Percentiles rank a stretch among this genome's conserved stretches.
phyloP scores from a whole-genome alignment of 352 stramenopile genomes.

The Pythium apleroticum region DNA sequence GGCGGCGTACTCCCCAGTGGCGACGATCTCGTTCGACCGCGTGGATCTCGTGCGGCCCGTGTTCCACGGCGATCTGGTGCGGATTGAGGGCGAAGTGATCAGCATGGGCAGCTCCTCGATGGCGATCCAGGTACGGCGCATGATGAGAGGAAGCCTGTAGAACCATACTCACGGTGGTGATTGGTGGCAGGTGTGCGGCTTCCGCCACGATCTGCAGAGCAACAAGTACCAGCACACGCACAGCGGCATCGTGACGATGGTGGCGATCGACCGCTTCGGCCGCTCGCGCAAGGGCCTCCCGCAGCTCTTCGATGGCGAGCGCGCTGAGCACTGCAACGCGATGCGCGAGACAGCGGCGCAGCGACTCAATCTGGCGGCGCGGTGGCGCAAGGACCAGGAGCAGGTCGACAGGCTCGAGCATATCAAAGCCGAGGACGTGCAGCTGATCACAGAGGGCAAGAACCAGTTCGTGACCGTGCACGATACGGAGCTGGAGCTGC shows the following conservation, averaged over 20 bases:
- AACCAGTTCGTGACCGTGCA: constrained; percentile 31
- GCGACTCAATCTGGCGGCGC: constrained; percentile 25
- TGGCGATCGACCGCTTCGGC: constrained; percentile 35
- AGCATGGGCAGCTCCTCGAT: constrained; percentile 37
- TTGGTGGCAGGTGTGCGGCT: constrained; percentile 24
- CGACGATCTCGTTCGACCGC: constrained; percentile 39
- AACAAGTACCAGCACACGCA: constrained; percentile 36
- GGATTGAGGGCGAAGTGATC: constrained; percentile 35
- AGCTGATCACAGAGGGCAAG: constrained; percentile 21
- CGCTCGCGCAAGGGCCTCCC: constrained; percentile 31
- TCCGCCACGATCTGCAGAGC: constrained; percentile 30
- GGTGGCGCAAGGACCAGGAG: constrained; percentile 34
- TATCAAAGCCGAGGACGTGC: constrained; percentile 24
- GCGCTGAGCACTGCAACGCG: constrained; percentile 11
- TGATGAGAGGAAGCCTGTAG: neutral
- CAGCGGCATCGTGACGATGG: constrained; percentile 38
- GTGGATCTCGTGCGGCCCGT: constrained; percentile 37
- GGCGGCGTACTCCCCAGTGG: constrained; percentile 15
- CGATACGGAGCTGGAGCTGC: constrained; percentile 66
- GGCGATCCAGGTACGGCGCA: constrained; percentile 26
- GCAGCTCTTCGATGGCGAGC: constrained; percentile 23
- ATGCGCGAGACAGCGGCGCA: constrained; percentile 28
- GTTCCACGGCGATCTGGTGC: constrained; percentile 40
- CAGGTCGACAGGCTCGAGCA: constrained; percentile 27
- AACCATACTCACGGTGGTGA: neutral